phyloP scores from a whole-genome alignment of 2,329 filamentous ascomycete genomes.

The Paecilomyces niveus region DNA sequence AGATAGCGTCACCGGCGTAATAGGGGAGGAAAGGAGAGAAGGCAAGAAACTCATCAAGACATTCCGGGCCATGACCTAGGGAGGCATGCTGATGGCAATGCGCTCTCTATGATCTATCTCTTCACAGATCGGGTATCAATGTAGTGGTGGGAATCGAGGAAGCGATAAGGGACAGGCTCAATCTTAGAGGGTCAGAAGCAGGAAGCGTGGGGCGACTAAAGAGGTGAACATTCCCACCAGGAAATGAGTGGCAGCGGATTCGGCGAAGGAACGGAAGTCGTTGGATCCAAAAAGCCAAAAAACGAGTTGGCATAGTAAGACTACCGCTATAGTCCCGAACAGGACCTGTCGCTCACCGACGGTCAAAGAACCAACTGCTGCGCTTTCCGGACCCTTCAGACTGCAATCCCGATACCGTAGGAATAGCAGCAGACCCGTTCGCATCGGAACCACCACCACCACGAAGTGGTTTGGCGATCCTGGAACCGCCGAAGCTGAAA shows the following conservation, averaged over 20 bases:
- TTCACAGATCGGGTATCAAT: neutral
- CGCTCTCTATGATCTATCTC: neutral
- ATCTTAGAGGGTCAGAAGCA: neutral
- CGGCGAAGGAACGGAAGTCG: neutral
- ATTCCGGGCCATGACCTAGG: neutral
- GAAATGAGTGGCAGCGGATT: neutral
- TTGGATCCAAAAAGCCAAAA: neutral
- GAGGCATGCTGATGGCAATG: neutral
- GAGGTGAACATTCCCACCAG: neutral
- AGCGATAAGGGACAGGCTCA: neutral
- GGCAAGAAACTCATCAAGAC: neutral
- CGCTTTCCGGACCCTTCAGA: conserved; percentile 65
- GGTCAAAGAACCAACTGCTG: conserved; percentile 49
- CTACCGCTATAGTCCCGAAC: neutral
- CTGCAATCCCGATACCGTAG: conserved; percentile 44
- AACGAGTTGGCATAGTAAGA: neutral
- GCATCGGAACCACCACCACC: conserved; percentile 34
- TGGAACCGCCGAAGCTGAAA: conserved; percentile 61
- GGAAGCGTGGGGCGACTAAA: neutral
- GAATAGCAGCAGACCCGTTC: conserved; percentile 27
- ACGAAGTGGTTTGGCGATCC: conserved; percentile 60
- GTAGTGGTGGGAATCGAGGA: neutral
- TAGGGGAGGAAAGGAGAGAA: neutral
- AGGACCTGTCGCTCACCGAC: conserved; percentile 23
- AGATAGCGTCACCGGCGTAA: neutral